A percentile compares a stretch with the other conserved stretches of the same genome.
Evolutionary conservation across 192 early-diverging fungal species (phyloP).

Genomic region (Backusella psychrophila): DNA sequence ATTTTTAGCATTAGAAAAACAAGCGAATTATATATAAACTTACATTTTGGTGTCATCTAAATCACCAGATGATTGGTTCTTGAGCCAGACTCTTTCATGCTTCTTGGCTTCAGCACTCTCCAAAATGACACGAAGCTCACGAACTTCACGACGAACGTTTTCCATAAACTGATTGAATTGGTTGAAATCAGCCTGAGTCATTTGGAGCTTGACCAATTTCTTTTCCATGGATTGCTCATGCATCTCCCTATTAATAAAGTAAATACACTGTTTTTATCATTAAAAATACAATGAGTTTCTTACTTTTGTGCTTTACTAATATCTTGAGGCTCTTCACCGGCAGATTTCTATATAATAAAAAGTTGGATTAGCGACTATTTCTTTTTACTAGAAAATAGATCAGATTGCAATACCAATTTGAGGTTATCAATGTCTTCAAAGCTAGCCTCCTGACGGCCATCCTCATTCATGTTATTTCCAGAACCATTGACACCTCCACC

Average conservation of each 20-base stretch:
- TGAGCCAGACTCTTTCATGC: slow-evolving; percentile 81
- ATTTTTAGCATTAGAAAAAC: background rate
- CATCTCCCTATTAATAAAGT: slow-evolving; percentile 47
- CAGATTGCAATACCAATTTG: slow-evolving; percentile 43
- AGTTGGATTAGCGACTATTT: background rate
- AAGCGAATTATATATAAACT: slow-evolving; percentile 1
- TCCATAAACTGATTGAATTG: slow-evolving; percentile 50
- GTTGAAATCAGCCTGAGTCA: slow-evolving; percentile 64
- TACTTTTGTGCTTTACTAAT: slow-evolving; percentile 40
- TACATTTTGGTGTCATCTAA: slow-evolving; percentile 77
- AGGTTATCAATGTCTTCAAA: slow-evolving; percentile 57
- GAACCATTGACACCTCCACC: slow-evolving; percentile 40
- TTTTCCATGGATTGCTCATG: slow-evolving; percentile 70
- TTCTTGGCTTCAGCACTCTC: slow-evolving; percentile 77
- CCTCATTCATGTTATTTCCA: slow-evolving; percentile 39
- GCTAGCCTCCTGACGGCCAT: slow-evolving; percentile 48
- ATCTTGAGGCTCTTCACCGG: slow-evolving; percentile 22
- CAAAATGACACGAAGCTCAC: slow-evolving; percentile 72
- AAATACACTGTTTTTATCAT: background rate
- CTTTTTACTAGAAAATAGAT: background rate
- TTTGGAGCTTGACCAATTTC: slow-evolving; percentile 64
- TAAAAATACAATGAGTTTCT: background rate
- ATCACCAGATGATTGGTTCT: slow-evolving; percentile 77
- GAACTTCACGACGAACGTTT: slow-evolving; percentile 65
- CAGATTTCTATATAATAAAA: slow-evolving; percentile 28